phyloP scores from a whole-genome alignment of 148 eudicot species.

The Vaccinium myrtillus region DNA sequence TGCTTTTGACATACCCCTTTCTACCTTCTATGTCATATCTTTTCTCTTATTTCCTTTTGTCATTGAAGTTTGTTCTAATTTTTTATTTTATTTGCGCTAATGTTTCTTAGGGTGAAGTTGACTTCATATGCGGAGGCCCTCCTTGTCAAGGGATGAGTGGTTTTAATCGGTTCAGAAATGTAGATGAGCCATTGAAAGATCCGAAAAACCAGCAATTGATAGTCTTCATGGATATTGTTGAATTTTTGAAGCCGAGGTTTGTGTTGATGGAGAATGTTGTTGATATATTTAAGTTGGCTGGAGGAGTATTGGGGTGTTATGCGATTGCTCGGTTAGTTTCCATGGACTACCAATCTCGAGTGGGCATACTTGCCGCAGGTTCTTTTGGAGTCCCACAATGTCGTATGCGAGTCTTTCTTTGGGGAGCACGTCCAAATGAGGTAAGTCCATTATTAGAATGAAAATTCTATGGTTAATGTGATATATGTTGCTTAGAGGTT shows the following conservation, averaged over 20 bases:
- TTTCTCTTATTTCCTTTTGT: neutral
- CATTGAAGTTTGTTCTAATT: neutral
- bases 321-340: conserved; percentile 32
- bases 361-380: conserved; percentile 45
- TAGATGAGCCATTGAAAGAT: conserved; percentile 26
- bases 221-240: conserved; percentile 39
- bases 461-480: neutral
- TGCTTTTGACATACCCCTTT: neutral
- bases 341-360: conserved; percentile 34
- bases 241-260: conserved; percentile 30
- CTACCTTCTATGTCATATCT: neutral
- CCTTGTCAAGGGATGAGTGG: conserved; percentile 51
- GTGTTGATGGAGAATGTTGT: conserved; percentile 41
- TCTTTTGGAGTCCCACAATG: conserved; percentile 40
- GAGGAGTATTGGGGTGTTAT: conserved; percentile 24
- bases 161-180: conserved; percentile 30
- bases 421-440: conserved; percentile 37
- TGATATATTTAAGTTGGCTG: conserved; percentile 30
- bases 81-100: neutral
- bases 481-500: neutral
- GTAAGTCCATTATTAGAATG: conserved; percentile 12
- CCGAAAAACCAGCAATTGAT: conserved; percentile 28
- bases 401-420: conserved; percentile 33
- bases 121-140: conserved; percentile 43
- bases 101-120: conserved; percentile 25